A percentile compares a stretch with the other conserved stretches of the same genome.
Evolutionary conservation across 2,329 filamentous ascomycete species (phyloP).

Genomic region (Botrytis paeoniae): DNA sequence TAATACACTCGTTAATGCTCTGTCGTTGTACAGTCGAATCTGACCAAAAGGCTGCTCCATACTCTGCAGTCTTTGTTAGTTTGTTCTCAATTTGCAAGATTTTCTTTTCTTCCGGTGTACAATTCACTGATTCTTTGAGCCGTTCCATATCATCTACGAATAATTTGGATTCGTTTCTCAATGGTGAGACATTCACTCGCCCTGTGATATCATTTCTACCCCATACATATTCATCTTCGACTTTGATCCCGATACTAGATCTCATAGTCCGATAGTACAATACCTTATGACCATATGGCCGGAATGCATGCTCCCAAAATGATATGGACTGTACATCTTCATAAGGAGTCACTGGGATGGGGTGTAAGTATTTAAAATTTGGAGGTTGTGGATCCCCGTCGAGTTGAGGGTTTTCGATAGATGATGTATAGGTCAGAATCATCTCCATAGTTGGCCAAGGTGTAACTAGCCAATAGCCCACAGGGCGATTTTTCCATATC

Average conservation of each 20-base stretch:
- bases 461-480: not conserved
- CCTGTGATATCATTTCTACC: not conserved
- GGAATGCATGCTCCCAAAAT: constrained; percentile 24
- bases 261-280: constrained; percentile 21
- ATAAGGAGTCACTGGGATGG: constrained; percentile 23
- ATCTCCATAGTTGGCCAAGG: not conserved
- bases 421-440: not conserved
- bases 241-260: not conserved
- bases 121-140: not conserved
- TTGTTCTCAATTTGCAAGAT: not conserved
- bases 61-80: not conserved
- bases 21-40: not conserved
- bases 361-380: constrained; percentile 17
- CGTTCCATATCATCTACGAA: not conserved
- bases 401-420: not conserved
- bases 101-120: not conserved
- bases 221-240: not conserved
- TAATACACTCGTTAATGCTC: not conserved
- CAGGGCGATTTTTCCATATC: not conserved
- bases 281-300: constrained; percentile 20
- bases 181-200: not conserved
- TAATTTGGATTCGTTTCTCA: not conserved
- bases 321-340: constrained; percentile 27
- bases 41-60: not conserved
- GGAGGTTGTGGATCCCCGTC: constrained; percentile 1